Evolutionary conservation across 345 rosid genomes (phyloP).

Genomic region (Euphorbia pulcherrima): DNA sequence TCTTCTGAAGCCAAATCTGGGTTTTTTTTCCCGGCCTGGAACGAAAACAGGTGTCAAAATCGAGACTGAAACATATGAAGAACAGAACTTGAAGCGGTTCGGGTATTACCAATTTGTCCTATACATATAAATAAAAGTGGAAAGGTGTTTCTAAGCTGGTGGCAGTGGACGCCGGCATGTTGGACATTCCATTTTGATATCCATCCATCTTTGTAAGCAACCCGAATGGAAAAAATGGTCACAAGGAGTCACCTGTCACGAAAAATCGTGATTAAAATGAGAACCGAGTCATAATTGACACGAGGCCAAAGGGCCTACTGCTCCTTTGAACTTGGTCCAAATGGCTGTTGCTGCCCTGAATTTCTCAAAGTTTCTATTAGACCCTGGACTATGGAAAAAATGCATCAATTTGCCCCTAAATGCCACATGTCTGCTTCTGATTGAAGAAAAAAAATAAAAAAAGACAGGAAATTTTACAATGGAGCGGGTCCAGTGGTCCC

Average conservation of each 20-base stretch:
- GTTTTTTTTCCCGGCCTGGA: slow-evolving; percentile 30
- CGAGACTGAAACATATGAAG: not conserved
- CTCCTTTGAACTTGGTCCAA: too few species aligned
- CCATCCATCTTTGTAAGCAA: slow-evolving; percentile 99
- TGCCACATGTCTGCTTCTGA: too few species aligned
- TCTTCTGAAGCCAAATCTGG: slow-evolving; percentile 25
- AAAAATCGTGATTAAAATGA: slow-evolving; percentile 10
- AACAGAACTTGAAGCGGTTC: not conserved
- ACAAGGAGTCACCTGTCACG: slow-evolving; percentile 85
- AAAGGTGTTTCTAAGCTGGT: slow-evolving; percentile 51
- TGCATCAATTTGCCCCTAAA: too few species aligned
- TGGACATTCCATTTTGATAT: slow-evolving; percentile 99
- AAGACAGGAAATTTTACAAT: too few species aligned
- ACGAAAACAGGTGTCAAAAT: not conserved
- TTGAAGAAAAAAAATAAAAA: too few species aligned
- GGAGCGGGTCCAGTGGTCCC: too few species aligned
- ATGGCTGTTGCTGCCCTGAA: too few species aligned
- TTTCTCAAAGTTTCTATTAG: too few species aligned
- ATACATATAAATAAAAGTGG: slow-evolving; percentile 29
- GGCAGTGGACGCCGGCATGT: slow-evolving; percentile 94
- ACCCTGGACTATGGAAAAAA: too few species aligned
- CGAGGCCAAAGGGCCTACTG: too few species aligned
- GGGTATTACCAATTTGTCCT: slow-evolving; percentile 28
- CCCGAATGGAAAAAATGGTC: slow-evolving; percentile 93
- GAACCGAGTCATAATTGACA: not conserved